Evolutionary conservation across 1,139 yeast genomes (phyloP), one percentile per base, ranked within the genome.

Genomic region (Saccharomycopsis hybrid): DNA sequence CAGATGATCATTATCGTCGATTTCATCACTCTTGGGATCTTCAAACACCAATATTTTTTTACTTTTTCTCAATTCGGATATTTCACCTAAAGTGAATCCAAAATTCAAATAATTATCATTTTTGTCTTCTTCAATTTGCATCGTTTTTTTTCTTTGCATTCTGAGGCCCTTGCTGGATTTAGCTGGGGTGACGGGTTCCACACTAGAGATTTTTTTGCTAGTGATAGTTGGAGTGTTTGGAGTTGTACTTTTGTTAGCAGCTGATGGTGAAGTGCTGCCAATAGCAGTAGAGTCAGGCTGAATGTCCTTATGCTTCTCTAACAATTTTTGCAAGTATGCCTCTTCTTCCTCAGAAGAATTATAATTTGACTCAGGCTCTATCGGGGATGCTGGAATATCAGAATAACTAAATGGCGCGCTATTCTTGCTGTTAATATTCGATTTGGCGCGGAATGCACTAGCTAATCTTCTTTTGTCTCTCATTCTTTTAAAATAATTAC

Each of bases 71-170:
- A 52, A 36, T 5, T 35, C 33, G 2, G 53, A 50, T 13, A 52
- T 29, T 37, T 52, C 55, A 30, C 50, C 45, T n/a, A 52, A 38
- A 2, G 55, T 52, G 25, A 52, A 52, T n/a, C 55, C 55, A 37
- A 52, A 52, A 41, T 52, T 52, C 18, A 39, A 25, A 36, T 48
- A 51, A 35, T 42, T 48, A 33, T 51, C 49, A 27, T 44, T 24
- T 24, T 7, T 18, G 7, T 31, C 28, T 31, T 42, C 54, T 30
- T 51, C 54, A 5, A 13, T 28, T 32, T 25, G 35, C 51, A 51
- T 48, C 3, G 45, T 27, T 18, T 18, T 28, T 36, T 49, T 49
- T 39, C 49, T 51, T 11, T 38, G 29, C 18, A 35, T 4, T 13
- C 52, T n/a, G 8, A 30, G 8, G 4, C 25, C 41, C 27, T 31